phyloP scores from a whole-genome alignment of 2,329 filamentous ascomycete species.

The Aureobasidium lini region DNA sequence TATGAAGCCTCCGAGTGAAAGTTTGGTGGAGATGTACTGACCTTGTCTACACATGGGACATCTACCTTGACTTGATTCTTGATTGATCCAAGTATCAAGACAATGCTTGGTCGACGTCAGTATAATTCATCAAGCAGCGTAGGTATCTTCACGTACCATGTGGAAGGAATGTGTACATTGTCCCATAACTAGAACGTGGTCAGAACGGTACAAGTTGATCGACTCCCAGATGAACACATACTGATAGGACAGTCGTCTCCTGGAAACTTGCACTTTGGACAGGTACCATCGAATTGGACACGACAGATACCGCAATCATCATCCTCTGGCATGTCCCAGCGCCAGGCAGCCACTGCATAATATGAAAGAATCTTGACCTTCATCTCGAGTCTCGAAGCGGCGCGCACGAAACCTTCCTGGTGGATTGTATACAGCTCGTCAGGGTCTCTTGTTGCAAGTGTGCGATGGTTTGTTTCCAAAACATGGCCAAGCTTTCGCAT shows the following conservation, averaged over 20 bases:
- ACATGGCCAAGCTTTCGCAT: not conserved
- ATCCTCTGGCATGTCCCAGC: conserved; percentile 86
- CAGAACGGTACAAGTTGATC: conserved; percentile 13
- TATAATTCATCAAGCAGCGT: not conserved
- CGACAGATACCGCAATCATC: conserved; percentile 98
- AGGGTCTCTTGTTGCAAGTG: not conserved
- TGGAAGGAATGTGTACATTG: conserved; percentile 98
- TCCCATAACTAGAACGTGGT: conserved; percentile 64
- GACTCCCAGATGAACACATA: conserved; percentile 41
- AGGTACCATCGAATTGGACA: conserved; percentile 95
- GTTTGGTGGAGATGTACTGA: not conserved
- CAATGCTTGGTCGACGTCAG: conserved; percentile 60
- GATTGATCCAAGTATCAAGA: conserved; percentile 91
- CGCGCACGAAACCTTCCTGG: not conserved
- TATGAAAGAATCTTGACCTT: conserved; percentile 92
- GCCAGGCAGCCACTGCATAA: conserved; percentile 93
- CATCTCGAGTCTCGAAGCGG: conserved; percentile 47
- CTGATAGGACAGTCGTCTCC: conserved; percentile 90
- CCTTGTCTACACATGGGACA: conserved; percentile 96
- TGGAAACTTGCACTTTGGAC: conserved; percentile 95
- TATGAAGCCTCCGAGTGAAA: not conserved
- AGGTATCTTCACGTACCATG: conserved; percentile 56
- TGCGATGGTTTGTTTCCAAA: not conserved
- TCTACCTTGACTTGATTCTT: conserved; percentile 85
- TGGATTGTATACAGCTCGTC: not conserved